A percentile compares a stretch with the other conserved stretches of the same genome.
phyloP scores from a whole-genome alignment of 768 basidiomycete species.

The Mycena metata region DNA sequence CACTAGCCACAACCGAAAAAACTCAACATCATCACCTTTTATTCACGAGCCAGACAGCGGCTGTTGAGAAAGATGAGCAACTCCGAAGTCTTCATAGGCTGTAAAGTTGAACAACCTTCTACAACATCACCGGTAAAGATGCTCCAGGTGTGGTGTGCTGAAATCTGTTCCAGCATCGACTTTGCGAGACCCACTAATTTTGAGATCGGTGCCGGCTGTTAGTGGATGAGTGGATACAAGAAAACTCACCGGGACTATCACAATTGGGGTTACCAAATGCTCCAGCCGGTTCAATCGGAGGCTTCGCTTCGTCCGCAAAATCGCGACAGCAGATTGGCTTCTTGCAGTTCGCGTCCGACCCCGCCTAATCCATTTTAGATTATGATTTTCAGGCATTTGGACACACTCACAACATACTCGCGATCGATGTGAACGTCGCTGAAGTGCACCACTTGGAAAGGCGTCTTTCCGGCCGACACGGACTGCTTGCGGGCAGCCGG shows the following conservation, averaged over 20 bases:
- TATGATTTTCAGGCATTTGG: too few species aligned
- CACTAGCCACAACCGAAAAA: neutral
- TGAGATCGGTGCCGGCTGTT: neutral
- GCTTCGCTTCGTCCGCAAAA: conserved; percentile 55
- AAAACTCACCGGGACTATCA: conserved; percentile 59
- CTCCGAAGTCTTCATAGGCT: neutral
- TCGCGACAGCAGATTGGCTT: conserved; percentile 74
- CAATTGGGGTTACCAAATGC: conserved; percentile 64
- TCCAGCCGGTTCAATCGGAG: conserved; percentile 60
- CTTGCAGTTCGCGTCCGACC: conserved; percentile 69
- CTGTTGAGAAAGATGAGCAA: conserved; percentile 43
- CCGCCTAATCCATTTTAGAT: conserved; percentile 53
- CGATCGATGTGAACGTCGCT: conserved; percentile 76
- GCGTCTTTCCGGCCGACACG: conserved; percentile 53
- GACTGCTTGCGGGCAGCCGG: conserved; percentile 52
- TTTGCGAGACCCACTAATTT: conserved; percentile 53
- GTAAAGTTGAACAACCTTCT: conserved; percentile 60
- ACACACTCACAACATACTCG: conserved; percentile 61
- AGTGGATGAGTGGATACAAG: neutral
- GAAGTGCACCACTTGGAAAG: conserved; percentile 72
- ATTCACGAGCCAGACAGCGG: conserved; percentile 64
- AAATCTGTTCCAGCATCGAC: conserved; percentile 63
- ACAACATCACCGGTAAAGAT: conserved; percentile 78
- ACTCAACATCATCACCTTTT: conserved; percentile 47
- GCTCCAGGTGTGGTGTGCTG: conserved; percentile 57